Evolutionary conservation across 257 asterid genomes (phyloP).

Genomic region (Scutellaria galericulata): DNA sequence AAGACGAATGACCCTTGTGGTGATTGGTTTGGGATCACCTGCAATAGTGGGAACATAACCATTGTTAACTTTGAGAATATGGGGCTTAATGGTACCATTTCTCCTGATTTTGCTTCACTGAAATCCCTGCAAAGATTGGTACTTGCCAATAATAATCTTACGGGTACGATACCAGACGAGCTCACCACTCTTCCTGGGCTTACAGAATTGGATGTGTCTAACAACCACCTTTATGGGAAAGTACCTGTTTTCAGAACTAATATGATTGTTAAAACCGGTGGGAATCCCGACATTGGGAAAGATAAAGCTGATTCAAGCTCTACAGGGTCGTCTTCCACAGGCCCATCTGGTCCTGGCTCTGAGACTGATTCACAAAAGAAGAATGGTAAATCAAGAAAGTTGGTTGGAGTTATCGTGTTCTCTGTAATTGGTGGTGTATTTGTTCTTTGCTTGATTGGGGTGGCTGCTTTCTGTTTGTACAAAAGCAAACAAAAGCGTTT

Average conservation of each 20-base stretch:
- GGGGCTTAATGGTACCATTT: conserved; percentile 77
- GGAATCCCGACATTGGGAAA: conserved; percentile 82
- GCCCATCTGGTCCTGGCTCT: conserved; percentile 33
- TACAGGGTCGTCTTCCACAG: conserved; percentile 39
- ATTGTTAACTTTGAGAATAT: conserved; percentile 80
- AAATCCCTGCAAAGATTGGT: conserved; percentile 69
- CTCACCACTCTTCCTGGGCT: conserved; percentile 65
- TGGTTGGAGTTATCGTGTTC: conserved; percentile 56
- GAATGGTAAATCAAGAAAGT: conserved; percentile 44
- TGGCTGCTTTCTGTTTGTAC: conserved; percentile 69
- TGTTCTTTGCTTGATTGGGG: conserved; percentile 60
- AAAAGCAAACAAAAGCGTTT: conserved; percentile 67
- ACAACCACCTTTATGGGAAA: conserved; percentile 76
- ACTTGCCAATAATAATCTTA: conserved; percentile 77
- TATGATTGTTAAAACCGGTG: conserved; percentile 54
- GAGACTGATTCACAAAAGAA: conserved; percentile 10
- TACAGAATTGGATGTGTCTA: conserved; percentile 70
- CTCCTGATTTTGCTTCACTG: conserved; percentile 64
- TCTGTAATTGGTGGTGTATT: conserved; percentile 61
- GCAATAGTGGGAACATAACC: conserved; percentile 73
- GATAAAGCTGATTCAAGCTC: conserved; percentile 43
- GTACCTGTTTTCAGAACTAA: conserved; percentile 66
- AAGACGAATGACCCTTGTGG: conserved; percentile 82
- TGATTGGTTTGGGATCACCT: conserved; percentile 84
- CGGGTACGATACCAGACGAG: conserved; percentile 70